Base-by-base conservation (phyloP, 306 rosid species). In the Prosopis cineraria region DNA sequence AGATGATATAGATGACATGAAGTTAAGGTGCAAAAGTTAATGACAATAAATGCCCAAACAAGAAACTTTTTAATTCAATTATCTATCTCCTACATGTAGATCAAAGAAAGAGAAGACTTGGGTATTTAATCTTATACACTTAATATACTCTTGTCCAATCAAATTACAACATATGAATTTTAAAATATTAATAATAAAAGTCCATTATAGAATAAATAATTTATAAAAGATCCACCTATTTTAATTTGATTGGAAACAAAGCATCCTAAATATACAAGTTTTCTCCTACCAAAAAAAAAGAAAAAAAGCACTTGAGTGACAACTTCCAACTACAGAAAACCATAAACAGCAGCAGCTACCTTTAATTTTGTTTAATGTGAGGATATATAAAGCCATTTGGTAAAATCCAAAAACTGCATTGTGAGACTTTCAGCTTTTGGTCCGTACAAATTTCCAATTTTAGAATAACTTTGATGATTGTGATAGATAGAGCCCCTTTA, bases 1-100 rank as follows among this genome's bases (percentile, higher is more conserved):
- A 29, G 12, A 52, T 53, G 47, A 79, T 52, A 52, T 33, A 29
- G 12, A 52, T 53, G 47, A 79, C 40, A 52, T 34, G 68, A 27
- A 75, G 44, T 58, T 11, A 27, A 10, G 41, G 39, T 69, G 24
- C 24, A 63, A 22, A 25, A 40, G 33, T 50, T 33, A 20, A 20
- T 64, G 27, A 34, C 4, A 9, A 36, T 22, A 76, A 47, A 48
- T 36, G 67, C 50, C 48, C 19, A 33, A 34, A 29, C 16, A 33
- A 53, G 22, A 29, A 17, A 69, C 7, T 30, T 7, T 17, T 39
- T 27, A 11, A 67, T 67, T 50, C 13, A 53, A 39, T 19, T 31
- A n/a, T 27, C 36, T 5, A 56, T 22, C 53, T 14, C 24, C 31
- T 22, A 22, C 10, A 24, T 3, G 62, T 24, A 55, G 11, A 22